Evolutionary conservation across 257 asterid species (phyloP), one percentile per base, ranked within the genome.

Genomic region (Lantana camara): DNA sequence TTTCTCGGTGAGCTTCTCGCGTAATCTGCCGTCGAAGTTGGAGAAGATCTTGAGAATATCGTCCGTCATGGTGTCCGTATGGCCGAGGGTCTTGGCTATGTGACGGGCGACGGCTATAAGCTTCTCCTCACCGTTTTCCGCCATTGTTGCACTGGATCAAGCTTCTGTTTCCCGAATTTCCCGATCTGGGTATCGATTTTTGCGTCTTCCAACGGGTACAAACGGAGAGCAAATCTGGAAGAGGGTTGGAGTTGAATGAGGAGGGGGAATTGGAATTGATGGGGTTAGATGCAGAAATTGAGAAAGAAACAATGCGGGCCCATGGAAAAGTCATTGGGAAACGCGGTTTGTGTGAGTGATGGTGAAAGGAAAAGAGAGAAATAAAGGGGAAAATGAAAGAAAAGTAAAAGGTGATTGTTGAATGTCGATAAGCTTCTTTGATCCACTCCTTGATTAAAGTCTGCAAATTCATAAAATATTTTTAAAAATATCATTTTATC

Each of bases 71-170:
- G 79, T 90, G 68, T 90, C 95, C 23, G 87, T 86, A 61, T 88
- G 84, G 68, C 97, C 99, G 7, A 94, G 93, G 1, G 96, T 84
- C 75, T 84, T 90, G 7, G 99, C 99, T 50, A 94, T 94, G 81
- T 94, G 96, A 51, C 99, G 96, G 9, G 99, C 99, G 1, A 90
- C 92, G 7, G 95, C 96, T 34, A 92, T 86, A 19, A 92, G 80
- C 86, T 92, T 92, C 70, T 92, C 96, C 75, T 92, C 98, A 2
- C 97, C 99, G 81, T 88, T 88, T 53, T 90, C 99, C 62, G 93
- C 92, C 99, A 90, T 90, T 15, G 29, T 71, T 20, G 62, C 53
- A 60, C 59, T 12, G 64, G 24, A 6, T 13, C 47, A 35, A 72
- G 68, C 71, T 59, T 57, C 3, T 27, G 37, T 40, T 44, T 30